Evolutionary conservation across 2,329 filamentous ascomycete genomes (phyloP), one percentile per base, ranked within the genome.

Genomic region (Talaromyces marneffei): DNA sequence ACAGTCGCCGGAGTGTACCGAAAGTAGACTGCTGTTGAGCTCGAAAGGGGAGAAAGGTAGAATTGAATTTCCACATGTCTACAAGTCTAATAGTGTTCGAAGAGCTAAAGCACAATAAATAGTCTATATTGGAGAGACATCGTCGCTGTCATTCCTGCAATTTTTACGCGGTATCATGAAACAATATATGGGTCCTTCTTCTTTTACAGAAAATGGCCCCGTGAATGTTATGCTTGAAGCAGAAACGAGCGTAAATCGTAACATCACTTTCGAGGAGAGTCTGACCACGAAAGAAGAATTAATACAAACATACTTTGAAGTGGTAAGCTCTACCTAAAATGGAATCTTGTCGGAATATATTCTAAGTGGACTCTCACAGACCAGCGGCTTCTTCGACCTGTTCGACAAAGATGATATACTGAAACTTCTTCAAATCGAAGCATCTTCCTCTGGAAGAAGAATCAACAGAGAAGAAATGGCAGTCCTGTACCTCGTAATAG

Each of bases 131-230:
- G 60, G 82, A 78, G 82, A 0, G 82, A 79, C 55, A 74, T 82
- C 53, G 78, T 80, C n/a, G 74, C 71, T 86, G 14, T 85, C 83
- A 0, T 85, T 85, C 61, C 70, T 85, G 0, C 81, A 85, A 61
- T 76, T 84, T 35, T 31, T 62, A 23, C 55, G 37, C 73, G 84
- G 14, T 77, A 81, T 14, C 74, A 79, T 80, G 64, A 77, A 78
- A 9, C 78, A 79, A 33, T 77, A 83, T 62, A 82, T 83, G 59
- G 82, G 82, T 0, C 81, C 81, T 1, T 83, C 81, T 0, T 75
- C 78, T 16, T 85, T 84, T 66, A 82, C 82, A 0, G 77, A 83
- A 60, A 79, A 78, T 65, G 73, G 78, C 20, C 77, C 77, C 42
- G 78, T 76, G n/a, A 78, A 83, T 57, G 78, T 75, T 37, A 83